A percentile compares a stretch with the other conserved stretches of the same genome.
Evolutionary conservation across 176 grass and related monocot species (phyloP).

Genomic region (Ampelocalamus luodianensis): DNA sequence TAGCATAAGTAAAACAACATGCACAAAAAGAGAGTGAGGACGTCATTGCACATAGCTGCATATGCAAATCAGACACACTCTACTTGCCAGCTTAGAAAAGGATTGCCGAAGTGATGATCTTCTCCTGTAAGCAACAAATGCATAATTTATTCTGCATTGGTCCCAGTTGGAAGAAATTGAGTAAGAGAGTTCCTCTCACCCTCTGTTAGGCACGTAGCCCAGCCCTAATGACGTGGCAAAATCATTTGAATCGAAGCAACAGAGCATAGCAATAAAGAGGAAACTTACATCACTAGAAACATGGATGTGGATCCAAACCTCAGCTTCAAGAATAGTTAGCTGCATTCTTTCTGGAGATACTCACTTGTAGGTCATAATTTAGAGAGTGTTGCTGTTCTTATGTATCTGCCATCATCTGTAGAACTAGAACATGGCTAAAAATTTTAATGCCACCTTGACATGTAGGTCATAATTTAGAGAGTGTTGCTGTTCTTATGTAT

Average conservation of each 20-base stretch:
- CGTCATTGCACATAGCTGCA: neutral
- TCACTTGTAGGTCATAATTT: neutral
- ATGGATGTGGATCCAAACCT: neutral
- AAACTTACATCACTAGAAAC: neutral
- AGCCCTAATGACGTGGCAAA: conserved; percentile 37
- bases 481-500: neutral
- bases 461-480: neutral
- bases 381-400: neutral
- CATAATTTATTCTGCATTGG: conserved; percentile 64
- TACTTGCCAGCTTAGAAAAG: conserved; percentile 65
- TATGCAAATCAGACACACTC: neutral
- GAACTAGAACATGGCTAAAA: neutral
- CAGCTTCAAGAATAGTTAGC: neutral
- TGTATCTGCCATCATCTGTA: neutral
- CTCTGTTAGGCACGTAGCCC: conserved; percentile 64
- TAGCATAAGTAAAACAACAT: neutral
- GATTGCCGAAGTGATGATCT: conserved; percentile 60
- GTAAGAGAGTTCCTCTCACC: conserved; percentile 62
- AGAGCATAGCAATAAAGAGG: neutral
- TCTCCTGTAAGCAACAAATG: conserved; percentile 54
- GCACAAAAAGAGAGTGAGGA: neutral
- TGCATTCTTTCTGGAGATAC: neutral
- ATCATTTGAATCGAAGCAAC: neutral
- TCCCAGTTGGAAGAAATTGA: too few relatives aligned
- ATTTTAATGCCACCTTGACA: neutral